A percentile compares a stretch with the other conserved stretches of the same genome.
These are phyloP conservation scores for Neospermospora avenae DNA, from an alignment of 2,329 filamentous ascomycete genomes.

Conservation along the genomic window DNA sequence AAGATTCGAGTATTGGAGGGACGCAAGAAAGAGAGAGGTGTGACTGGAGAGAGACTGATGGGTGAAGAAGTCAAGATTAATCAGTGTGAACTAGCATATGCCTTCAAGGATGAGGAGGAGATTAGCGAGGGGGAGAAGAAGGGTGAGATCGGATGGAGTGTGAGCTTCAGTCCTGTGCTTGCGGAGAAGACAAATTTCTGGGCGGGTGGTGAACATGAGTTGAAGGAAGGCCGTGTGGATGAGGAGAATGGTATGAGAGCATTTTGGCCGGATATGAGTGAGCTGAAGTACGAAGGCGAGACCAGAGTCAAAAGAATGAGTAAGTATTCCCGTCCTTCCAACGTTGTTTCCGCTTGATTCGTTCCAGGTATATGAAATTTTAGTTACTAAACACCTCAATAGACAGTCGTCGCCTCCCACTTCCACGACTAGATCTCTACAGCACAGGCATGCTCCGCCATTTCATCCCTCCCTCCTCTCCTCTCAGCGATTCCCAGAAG, in stretches of 20 bases:
- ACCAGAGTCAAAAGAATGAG: neutral
- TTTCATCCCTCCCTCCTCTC: neutral
- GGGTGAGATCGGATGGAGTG: neutral
- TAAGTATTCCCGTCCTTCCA: neutral
- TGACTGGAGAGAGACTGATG: neutral
- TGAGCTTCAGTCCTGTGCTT: slow-evolving; percentile 1
- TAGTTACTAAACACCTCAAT: neutral
- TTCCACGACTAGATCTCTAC: slow-evolving; percentile 5
- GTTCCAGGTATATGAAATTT: too few relatives aligned
- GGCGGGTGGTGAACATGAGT: neutral
- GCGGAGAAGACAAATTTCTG: slow-evolving; percentile 2
- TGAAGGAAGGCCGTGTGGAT: neutral
- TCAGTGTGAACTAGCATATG: neutral
- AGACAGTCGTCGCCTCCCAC: slow-evolving; percentile 3
- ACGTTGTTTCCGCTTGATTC: neutral
- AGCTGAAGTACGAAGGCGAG: slow-evolving; percentile 12
- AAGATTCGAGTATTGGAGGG: neutral
- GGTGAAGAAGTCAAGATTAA: neutral
- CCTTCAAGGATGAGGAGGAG: neutral
- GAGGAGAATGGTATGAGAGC: neutral
- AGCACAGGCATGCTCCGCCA: neutral
- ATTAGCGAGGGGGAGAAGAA: neutral
- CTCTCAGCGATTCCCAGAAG: neutral
- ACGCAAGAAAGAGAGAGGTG: neutral
- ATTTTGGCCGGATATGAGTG: slow-evolving; percentile 9